Evolutionary conservation across 306 rosid genomes (phyloP), one percentile per base, ranked within the genome.

Genomic region (Clitoria ternatea): DNA sequence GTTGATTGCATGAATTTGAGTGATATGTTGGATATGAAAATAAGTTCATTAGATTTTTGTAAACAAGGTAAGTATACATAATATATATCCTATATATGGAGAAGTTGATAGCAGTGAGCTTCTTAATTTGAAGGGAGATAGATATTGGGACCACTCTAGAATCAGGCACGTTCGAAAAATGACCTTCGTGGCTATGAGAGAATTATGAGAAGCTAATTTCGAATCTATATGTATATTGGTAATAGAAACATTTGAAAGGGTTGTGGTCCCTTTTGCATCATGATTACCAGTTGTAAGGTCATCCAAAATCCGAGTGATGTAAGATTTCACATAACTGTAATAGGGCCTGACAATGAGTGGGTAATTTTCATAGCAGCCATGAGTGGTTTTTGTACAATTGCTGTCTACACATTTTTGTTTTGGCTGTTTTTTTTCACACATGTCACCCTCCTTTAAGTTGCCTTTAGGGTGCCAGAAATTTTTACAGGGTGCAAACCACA

Each of bases 221-320:
- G 59, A 67, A 59, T 79, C 42, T 49, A 72, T 68, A 79, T 79
- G 35, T 49, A 72, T 68, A 79, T 64, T 68, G 64, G 69, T 76
- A 76, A 74, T 39, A 74, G 71, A 56, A 81, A 60, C 74, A 77
- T 62, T 71, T 80, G 75, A 85, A 56, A 49, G 18, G 45, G 1
- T 27, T 20, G 79, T 60, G 85, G 85, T 69, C 81, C 84, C 82
- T 59, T 61, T 42, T 4, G 43, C 69, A 64, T 75, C 50, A 76
- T 78, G 36, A 65, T 54, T 17, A 50, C 36, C 12, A 17, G 9
- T 15, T 5, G 57, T n/a, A 33, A 13, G 26, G 48, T 42, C 56
- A 61, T 44, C 73, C 33, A 56, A 69, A 61, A 67, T 72, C 77
- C 47, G 10, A 57, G 56, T 67, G 48, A 72, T 7, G 59, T 19